These are phyloP conservation scores for Alnus rubra DNA, from an alignment of 306 rosid genomes.

Conservation along the genomic window DNA sequence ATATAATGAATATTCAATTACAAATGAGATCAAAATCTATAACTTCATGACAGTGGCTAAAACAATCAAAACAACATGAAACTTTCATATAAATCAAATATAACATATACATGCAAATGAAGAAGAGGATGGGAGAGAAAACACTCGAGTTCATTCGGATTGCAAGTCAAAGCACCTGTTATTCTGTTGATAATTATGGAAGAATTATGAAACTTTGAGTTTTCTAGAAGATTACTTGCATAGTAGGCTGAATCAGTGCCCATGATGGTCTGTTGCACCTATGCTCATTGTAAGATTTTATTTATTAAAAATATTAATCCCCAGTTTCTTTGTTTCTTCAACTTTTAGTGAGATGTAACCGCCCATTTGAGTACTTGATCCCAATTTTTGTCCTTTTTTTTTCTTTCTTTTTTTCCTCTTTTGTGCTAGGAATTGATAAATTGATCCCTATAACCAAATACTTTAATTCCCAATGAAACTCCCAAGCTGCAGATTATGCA, in stretches of 20 bases:
- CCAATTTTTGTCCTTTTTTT: neutral
- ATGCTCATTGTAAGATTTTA: no score
- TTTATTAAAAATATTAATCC: no score
- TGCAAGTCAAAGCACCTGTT: neutral
- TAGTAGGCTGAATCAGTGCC: neutral
- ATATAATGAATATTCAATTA: conserved; percentile 14
- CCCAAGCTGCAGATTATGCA: neutral
- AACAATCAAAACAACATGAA: neutral
- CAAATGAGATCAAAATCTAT: neutral
- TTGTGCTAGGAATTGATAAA: neutral
- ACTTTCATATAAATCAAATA: no score
- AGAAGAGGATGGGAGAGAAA: neutral
- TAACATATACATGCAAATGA: neutral
- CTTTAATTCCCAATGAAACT: neutral
- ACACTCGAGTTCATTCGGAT: neutral
- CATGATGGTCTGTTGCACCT: neutral
- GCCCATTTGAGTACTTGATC: neutral
- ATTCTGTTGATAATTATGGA: neutral
- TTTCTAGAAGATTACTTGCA: neutral
- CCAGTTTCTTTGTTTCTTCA: neutral
- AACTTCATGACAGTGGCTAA: conserved; percentile 3
- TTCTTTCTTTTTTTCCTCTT: neutral
- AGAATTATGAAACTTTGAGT: neutral
- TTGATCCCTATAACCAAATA: neutral
- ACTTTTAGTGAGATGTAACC: neutral